A percentile compares a stretch with the other conserved stretches of the same genome.
phyloP scores from a whole-genome alignment of 2,329 filamentous ascomycete species.

The Aspergillus tamarii region DNA sequence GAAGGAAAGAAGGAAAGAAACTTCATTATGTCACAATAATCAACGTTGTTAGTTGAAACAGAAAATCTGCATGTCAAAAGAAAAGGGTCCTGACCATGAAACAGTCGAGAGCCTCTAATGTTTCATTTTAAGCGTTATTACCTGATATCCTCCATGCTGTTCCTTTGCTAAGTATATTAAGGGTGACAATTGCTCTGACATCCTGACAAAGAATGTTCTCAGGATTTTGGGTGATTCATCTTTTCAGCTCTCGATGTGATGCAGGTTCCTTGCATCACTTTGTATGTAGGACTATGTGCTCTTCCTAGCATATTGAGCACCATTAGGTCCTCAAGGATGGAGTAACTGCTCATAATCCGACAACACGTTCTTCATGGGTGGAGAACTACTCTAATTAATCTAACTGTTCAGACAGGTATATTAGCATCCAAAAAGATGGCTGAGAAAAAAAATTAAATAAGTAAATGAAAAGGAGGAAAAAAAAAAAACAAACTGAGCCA shows the following conservation, averaged over 20 bases:
- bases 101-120: slow-evolving; percentile 3
- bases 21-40: neutral
- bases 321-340: too few relatives aligned
- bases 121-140: slow-evolving; percentile 2
- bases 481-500: neutral
- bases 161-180: neutral
- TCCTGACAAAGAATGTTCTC: neutral
- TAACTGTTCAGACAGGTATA: neutral
- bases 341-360: neutral
- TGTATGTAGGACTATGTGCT: too few relatives aligned
- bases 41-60: neutral
- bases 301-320: too few relatives aligned
- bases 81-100: neutral
- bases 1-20: neutral
- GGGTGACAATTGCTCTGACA: neutral
- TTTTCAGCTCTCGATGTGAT: neutral
- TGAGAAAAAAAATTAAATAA: neutral
- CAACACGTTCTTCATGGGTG: neutral
- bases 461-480: neutral
- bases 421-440: neutral
- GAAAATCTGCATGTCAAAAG: neutral
- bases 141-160: neutral
- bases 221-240: neutral
- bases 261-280: neutral
- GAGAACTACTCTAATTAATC: neutral